phyloP scores from a whole-genome alignment of 2,329 filamentous ascomycete genomes.

The Calonectria pseudoreteaudii region DNA sequence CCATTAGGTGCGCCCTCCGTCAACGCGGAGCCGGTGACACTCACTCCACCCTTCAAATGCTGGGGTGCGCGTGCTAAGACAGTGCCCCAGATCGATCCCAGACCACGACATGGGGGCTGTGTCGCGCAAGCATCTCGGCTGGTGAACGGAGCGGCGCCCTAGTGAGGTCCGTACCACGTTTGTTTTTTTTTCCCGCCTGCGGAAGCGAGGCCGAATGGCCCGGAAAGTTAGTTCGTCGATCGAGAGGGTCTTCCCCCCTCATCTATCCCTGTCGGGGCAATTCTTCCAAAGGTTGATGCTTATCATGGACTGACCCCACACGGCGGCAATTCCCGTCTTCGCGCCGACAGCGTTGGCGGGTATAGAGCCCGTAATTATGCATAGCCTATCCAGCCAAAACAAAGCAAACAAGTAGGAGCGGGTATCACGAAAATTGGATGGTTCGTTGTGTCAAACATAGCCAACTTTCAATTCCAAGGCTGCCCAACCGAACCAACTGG shows the following conservation, averaged over 20 bases:
- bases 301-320: background rate
- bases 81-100: background rate
- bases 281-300: background rate
- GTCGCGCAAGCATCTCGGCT: background rate
- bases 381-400: background rate
- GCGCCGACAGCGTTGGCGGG: background rate
- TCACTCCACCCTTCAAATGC: background rate
- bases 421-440: background rate
- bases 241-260: background rate
- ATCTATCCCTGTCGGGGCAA: background rate
- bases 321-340: background rate
- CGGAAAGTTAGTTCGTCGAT: background rate
- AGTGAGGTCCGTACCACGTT: background rate
- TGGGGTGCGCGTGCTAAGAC: background rate
- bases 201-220: background rate
- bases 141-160: background rate
- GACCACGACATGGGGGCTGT: background rate
- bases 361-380: background rate
- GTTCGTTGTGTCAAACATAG: background rate
- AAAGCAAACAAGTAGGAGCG: background rate
- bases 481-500: background rate
- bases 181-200: background rate
- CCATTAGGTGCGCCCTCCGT: background rate
- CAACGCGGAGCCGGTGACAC: background rate
- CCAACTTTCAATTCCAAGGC: background rate